These are phyloP conservation scores for Porcisia hertigi DNA, from an alignment of 208 protist species.

Conservation along the genomic window DNA sequence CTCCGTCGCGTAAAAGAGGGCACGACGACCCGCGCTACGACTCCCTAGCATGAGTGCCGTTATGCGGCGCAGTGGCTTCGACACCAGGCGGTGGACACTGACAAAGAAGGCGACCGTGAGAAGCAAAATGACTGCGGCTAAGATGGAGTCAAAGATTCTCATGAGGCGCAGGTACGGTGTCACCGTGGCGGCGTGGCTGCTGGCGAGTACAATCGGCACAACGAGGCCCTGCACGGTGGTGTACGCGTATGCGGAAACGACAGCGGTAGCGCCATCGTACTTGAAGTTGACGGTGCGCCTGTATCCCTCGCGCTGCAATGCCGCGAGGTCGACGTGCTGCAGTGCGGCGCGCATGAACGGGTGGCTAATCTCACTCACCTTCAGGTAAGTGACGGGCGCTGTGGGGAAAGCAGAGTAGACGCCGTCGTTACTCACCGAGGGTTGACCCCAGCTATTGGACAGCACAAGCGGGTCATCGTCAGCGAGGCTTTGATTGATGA, in stretches of 20 bases:
- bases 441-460: slow-evolving; percentile 37
- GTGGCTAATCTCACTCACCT: slow-evolving; percentile 25
- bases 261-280: slow-evolving; percentile 1
- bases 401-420: background rate
- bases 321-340: slow-evolving; percentile 24
- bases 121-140: background rate
- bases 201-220: slow-evolving; percentile 9
- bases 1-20: background rate
- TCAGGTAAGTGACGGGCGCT: slow-evolving; percentile 9
- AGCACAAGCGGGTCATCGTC: slow-evolving; percentile 20
- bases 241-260: slow-evolving; percentile 3
- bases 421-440: slow-evolving; percentile 5
- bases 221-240: background rate
- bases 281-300: slow-evolving; percentile 5
- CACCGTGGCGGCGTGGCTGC: background rate
- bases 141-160: slow-evolving; percentile 8
- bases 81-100: background rate
- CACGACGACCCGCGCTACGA: background rate
- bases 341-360: slow-evolving; percentile 43
- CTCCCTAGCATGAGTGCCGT: background rate
- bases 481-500: slow-evolving; percentile 15
- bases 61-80: slow-evolving; percentile 17
- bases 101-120: background rate
- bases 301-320: slow-evolving; percentile 8
- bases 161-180: slow-evolving; percentile 8